phyloP scores from a whole-genome alignment of 306 rosid genomes.

The Fagus crenata region DNA sequence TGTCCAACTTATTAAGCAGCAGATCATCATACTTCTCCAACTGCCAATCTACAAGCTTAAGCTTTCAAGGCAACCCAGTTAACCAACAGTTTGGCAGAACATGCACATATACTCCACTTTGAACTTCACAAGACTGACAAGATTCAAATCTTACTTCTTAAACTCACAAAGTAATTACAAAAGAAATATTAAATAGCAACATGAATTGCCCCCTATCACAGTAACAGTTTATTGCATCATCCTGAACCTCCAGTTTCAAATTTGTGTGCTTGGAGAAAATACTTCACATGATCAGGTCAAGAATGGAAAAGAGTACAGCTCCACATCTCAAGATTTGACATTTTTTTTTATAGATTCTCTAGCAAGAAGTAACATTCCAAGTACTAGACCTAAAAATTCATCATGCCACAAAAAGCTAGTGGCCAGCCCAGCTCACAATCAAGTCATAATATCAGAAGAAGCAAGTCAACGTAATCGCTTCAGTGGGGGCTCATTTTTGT shows the following conservation, averaged over 20 bases:
- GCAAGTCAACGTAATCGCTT: not conserved
- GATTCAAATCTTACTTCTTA: not conserved
- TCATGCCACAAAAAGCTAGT: not conserved
- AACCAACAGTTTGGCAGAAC: not conserved
- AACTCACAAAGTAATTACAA: not conserved
- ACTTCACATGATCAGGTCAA: not conserved
- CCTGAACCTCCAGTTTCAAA: conserved; percentile 1
- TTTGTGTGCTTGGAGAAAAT: not conserved
- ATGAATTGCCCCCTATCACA: not conserved
- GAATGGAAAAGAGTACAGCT: not conserved
- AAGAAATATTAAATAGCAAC: not conserved
- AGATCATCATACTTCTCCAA: not conserved
- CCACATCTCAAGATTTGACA: not conserved
- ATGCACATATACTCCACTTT: not conserved
- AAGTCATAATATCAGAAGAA: not conserved
- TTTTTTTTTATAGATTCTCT: not conserved
- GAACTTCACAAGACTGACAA: not conserved
- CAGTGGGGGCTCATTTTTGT: not conserved
- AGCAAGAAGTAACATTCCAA: not conserved
- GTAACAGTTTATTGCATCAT: not conserved
- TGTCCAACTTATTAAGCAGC: not conserved
- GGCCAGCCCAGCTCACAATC: not conserved
- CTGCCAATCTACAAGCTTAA: not conserved
- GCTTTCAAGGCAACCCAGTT: not conserved
- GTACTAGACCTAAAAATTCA: not conserved